These are phyloP conservation scores for Beauveria australis DNA, from an alignment of 2,329 filamentous ascomycete genomes.

Conservation along the genomic window DNA sequence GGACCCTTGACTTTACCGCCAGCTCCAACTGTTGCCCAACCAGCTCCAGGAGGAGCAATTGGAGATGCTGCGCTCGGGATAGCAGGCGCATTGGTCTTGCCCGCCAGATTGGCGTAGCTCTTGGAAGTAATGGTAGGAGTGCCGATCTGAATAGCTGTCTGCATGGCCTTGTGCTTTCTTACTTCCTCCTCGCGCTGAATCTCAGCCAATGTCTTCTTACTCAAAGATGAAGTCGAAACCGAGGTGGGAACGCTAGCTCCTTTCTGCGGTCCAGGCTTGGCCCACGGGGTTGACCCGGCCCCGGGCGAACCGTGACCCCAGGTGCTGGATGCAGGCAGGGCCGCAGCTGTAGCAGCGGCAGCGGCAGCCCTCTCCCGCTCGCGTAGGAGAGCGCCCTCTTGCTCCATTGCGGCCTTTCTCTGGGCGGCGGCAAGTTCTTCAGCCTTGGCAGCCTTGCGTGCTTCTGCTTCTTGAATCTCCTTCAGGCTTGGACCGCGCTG, in stretches of 20 bases:
- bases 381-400: conserved; percentile 56
- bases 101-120: conserved; percentile 88
- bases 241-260: conserved; percentile 15
- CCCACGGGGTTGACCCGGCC: conserved; percentile 57
- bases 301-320: conserved; percentile 78
- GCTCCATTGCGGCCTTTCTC: conserved; percentile 70
- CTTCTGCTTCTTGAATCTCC: conserved; percentile 94
- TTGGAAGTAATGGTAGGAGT: conserved; percentile 55
- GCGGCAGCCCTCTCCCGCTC: conserved; percentile 52
- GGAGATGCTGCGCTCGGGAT: conserved; percentile 20
- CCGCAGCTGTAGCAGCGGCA: conserved; percentile 54
- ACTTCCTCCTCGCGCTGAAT: conserved; percentile 95
- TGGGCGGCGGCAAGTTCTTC: conserved; percentile 74
- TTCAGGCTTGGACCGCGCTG: conserved; percentile 86
- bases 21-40: conserved; percentile 93
- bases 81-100: conserved; percentile 49
- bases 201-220: conserved; percentile 87
- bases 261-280: conserved; percentile 51
- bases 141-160: conserved; percentile 39
- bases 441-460: conserved; percentile 80
- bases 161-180: conserved; percentile 67
- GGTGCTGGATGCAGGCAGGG: conserved; percentile 78
- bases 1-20: conserved; percentile 84
- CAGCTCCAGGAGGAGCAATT: conserved; percentile 38
- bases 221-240: conserved; percentile 18